Evolutionary conservation across 2,329 filamentous ascomycete species (phyloP).

Genomic region (Fusarium pseudograminearum): DNA sequence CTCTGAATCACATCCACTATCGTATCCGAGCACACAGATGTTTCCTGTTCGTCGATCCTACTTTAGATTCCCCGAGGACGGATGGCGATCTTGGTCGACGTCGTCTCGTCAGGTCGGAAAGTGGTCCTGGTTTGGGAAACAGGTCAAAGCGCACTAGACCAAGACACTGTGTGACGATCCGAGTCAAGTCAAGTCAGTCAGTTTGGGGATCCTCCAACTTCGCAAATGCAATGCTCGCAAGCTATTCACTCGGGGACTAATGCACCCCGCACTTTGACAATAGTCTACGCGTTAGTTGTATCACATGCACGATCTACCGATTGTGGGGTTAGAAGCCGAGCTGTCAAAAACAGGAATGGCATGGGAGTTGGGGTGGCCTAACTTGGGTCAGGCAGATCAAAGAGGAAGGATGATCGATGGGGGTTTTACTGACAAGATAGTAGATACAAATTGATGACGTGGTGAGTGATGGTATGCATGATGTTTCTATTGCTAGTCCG

Average conservation of each 20-base stretch:
- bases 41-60: neutral
- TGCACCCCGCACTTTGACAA: conserved; percentile 31
- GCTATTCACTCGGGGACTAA: conserved; percentile 24
- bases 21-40: neutral
- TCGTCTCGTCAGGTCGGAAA: conserved; percentile 30
- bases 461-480: neutral
- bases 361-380: neutral
- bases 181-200: neutral
- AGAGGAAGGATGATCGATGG: neutral
- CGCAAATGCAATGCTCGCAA: conserved; percentile 26
- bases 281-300: neutral
- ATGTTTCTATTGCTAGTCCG: neutral
- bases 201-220: neutral
- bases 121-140: conserved; percentile 33
- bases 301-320: conserved; percentile 13
- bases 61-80: neutral
- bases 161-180: neutral
- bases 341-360: neutral
- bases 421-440: neutral
- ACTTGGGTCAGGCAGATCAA: neutral
- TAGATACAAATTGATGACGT: neutral
- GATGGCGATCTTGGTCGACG: conserved; percentile 2
- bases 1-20: neutral
- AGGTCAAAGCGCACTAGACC: neutral
- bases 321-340: conserved; percentile 3